phyloP scores from a whole-genome alignment of 192 early-diverging fungal genomes.

The Linnemannia elongata region DNA sequence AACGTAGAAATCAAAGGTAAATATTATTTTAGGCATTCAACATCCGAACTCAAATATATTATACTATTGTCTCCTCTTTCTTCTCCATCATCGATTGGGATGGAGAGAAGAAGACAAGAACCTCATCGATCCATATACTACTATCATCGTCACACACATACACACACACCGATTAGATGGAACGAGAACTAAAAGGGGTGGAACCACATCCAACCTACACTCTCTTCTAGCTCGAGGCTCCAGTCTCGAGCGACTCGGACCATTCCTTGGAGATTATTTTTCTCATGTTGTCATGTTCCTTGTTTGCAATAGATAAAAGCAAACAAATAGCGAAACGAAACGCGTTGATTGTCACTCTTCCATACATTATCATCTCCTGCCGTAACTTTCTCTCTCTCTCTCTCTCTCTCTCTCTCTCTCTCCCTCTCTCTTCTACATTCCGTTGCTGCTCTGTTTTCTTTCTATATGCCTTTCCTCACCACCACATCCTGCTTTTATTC shows the following conservation, averaged over 20 bases:
- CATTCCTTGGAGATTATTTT: not conserved
- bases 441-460: not conserved
- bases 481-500: no score
- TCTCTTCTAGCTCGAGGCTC: not conserved
- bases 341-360: conserved; percentile 9
- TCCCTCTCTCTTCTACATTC: no score
- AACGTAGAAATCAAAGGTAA: not conserved
- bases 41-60: not conserved
- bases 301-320: not conserved
- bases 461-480: no score
- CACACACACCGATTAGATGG: no score
- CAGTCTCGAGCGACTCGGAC: not conserved
- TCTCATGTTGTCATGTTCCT: not conserved
- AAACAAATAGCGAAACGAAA: not conserved
- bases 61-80: not conserved
- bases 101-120: not conserved
- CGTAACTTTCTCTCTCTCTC: not conserved
- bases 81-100: not conserved
- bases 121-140: no score
- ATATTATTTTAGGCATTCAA: not conserved
- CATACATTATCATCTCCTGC: not conserved
- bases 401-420: no score
- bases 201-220: not conserved
- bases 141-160: no score
- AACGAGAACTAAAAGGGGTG: no score